phyloP scores from a whole-genome alignment of 768 basidiomycete species.

The Austroboletus festivus region DNA sequence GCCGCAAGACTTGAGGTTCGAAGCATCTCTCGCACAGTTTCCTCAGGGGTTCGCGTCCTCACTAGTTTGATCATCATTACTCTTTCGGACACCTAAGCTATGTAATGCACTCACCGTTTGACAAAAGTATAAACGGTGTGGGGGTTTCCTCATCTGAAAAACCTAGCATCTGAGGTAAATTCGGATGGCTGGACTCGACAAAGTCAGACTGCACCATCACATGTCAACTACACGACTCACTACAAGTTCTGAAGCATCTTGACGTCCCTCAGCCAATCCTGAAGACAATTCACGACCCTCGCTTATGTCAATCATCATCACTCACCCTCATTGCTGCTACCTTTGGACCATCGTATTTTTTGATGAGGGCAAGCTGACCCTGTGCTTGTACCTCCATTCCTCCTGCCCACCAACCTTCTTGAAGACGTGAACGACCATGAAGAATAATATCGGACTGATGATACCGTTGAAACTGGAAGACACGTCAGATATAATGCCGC shows the following conservation, averaged over 20 bases:
- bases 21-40: conserved; percentile 35
- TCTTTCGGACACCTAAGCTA: not conserved
- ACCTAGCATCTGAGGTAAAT: conserved; percentile 51
- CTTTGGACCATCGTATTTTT: conserved; percentile 42
- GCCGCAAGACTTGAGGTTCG: conserved; percentile 36
- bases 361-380: conserved; percentile 40
- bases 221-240: conserved; percentile 28
- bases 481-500: conserved; percentile 4
- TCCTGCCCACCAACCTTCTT: conserved; percentile 49
- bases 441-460: conserved; percentile 47
- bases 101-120: conserved; percentile 35
- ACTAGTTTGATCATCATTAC: conserved; percentile 27
- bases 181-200: conserved; percentile 40
- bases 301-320: not conserved
- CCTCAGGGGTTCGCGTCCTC: conserved; percentile 42
- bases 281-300: not conserved
- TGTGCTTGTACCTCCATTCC: conserved; percentile 39
- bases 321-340: conserved; percentile 33
- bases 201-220: not conserved
- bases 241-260: conserved; percentile 49
- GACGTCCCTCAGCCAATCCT: conserved; percentile 51
- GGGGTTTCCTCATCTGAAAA: conserved; percentile 43
- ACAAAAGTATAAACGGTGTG: conserved; percentile 51
- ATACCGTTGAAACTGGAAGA: conserved; percentile 43
- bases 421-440: conserved; percentile 35